phyloP scores from a whole-genome alignment of 2,329 filamentous ascomycete genomes.

The Fusarium chlamydosporum region DNA sequence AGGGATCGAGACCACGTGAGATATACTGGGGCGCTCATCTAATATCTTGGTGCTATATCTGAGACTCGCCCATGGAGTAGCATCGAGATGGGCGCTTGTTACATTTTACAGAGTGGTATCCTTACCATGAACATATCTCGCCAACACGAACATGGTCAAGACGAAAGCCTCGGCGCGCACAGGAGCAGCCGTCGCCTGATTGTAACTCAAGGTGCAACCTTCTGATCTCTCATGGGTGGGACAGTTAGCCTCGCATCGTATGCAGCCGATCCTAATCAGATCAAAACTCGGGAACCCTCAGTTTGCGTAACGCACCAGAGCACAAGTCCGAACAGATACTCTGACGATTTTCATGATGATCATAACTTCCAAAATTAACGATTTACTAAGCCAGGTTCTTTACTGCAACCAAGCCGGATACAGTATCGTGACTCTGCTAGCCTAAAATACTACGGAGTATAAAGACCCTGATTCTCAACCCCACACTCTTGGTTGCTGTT shows the following conservation, averaged over 20 bases:
- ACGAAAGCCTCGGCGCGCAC: slow-evolving; percentile 21
- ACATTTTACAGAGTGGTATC: not conserved
- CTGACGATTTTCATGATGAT: slow-evolving; percentile 12
- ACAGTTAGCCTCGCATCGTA: slow-evolving; percentile 20
- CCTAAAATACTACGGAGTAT: slow-evolving; percentile 6
- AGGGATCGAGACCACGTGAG: slow-evolving; percentile 32
- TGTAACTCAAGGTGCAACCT: slow-evolving; percentile 8
- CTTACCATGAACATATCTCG: not conserved
- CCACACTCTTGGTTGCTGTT: slow-evolving; percentile 33
- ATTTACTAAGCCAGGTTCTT: slow-evolving; percentile 26
- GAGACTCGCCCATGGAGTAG: slow-evolving; percentile 9
- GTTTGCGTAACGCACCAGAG: slow-evolving; percentile 10
- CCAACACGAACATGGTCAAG: slow-evolving; percentile 1
- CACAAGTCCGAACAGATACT: not conserved
- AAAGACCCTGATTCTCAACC: slow-evolving; percentile 43
- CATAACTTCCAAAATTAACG: slow-evolving; percentile 29
- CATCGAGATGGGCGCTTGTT: slow-evolving; percentile 15
- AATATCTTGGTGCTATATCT: slow-evolving; percentile 16
- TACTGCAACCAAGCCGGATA: slow-evolving; percentile 18
- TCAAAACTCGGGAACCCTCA: slow-evolving; percentile 14
- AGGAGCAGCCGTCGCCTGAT: slow-evolving; percentile 6
- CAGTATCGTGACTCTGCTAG: slow-evolving; percentile 38
- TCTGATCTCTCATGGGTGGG: slow-evolving; percentile 1
- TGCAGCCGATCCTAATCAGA: slow-evolving; percentile 41
- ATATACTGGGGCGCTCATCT: slow-evolving; percentile 17